Base-by-base conservation (phyloP, 345 rosid species). In the Eucalyptus guilfoylei region DNA sequence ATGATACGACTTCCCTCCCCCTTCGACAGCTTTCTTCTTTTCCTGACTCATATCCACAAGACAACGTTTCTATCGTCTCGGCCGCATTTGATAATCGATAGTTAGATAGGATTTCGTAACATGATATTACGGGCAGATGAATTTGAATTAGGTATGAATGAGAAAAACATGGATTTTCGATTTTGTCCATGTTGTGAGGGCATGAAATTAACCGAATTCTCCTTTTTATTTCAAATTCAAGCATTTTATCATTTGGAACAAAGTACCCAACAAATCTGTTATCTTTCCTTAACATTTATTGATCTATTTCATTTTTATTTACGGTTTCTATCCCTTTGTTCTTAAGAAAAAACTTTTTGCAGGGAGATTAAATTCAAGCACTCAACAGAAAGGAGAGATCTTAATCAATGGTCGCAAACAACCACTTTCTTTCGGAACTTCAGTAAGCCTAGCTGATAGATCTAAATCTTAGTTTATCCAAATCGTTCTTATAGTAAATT, bases 391-490 rank as follows among this genome's bases (percentile, higher is more conserved):
- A 4, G 95, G 95, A 28, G 91, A 94, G 81, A 93, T 94, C 48
- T 83, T 93, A 14, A 90, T 95, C 67, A 94, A 94, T 86, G 95
- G 95, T 45, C 93, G 90, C 8, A 92, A 93, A 88, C 90, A 93
- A 85, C 88, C 88, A 92, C 83, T 76, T 76, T 76, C 83, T 37
- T 76, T 76, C 5, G 83, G 83, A 76, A 76, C 83, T 21, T 76
- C 47, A 2, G 47, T 76, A 37, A 76, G 47, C 83, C 26, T 37
- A 40, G 28, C 47, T 11, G 30, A 76, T 37, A 76, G 28, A 76
- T 76, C 47, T 14, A 76, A 76, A 21, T 76, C 28, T 44, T 76
- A 19, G 83, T 37, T 76, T 10, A 76, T 37, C 37, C 47, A 37
- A 12, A 76, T 76, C 47, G 45, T 76, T 76, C 28, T 37, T 37